Percentiles rank a stretch among this genome's conserved stretches.
These are phyloP conservation scores for Xylaria sp. DNA, from an alignment of 2,329 filamentous ascomycete genomes.

Conservation along the genomic window DNA sequence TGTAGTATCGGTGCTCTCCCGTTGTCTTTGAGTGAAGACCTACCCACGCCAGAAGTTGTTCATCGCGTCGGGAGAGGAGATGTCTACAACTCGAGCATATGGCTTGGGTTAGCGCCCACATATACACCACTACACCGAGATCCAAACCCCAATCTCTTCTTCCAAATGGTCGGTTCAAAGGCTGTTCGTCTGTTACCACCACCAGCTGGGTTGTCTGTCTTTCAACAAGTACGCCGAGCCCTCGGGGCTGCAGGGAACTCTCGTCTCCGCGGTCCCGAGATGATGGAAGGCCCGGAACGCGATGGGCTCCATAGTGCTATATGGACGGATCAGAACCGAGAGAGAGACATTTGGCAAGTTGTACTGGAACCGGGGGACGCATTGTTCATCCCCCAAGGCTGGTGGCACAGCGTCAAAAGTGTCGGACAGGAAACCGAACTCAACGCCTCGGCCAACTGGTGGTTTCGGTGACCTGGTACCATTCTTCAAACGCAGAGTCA, in stretches of 20 bases:
- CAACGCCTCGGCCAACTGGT: slow-evolving; percentile 62
- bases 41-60: slow-evolving; percentile 64
- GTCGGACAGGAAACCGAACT: slow-evolving; percentile 39
- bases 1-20: slow-evolving; percentile 68
- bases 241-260: slow-evolving; percentile 39
- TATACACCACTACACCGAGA: slow-evolving; percentile 89
- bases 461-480: slow-evolving; percentile 56
- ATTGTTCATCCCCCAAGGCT: slow-evolving; percentile 73
- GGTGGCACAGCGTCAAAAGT: slow-evolving; percentile 82
- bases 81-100: slow-evolving; percentile 80
- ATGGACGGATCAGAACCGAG: slow-evolving; percentile 49
- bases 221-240: slow-evolving; percentile 44
- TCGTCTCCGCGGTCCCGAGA: slow-evolving; percentile 69
- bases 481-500: background rate
- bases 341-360: slow-evolving; percentile 44
- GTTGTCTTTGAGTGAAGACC: slow-evolving; percentile 51
- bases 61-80: slow-evolving; percentile 64
- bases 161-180: slow-evolving; percentile 73
- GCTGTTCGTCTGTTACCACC: slow-evolving; percentile 66
- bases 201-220: slow-evolving; percentile 57
- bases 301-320: slow-evolving; percentile 60
- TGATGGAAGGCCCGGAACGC: slow-evolving; percentile 81
- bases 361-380: slow-evolving; percentile 60
- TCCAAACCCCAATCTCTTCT: slow-evolving; percentile 89
- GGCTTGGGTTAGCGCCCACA: slow-evolving; percentile 81